phyloP scores from a whole-genome alignment of 1,284 basidiomycete species.

The Cerrena zonata region DNA sequence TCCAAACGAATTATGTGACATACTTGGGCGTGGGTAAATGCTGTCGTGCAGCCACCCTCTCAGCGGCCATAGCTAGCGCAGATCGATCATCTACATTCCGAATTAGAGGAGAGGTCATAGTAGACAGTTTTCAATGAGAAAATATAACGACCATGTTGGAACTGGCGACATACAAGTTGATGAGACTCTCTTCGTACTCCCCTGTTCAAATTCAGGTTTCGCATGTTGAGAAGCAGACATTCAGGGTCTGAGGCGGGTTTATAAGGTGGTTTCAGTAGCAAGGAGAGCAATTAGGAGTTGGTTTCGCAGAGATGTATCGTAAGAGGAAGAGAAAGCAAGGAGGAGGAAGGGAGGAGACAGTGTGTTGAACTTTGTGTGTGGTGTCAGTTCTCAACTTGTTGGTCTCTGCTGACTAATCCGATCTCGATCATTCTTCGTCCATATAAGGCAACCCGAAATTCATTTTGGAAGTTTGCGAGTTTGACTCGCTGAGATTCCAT shows the following conservation, averaged over 20 bases:
- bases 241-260: neutral
- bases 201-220: neutral
- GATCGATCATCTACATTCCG: neutral
- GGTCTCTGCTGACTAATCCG: neutral
- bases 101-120: too few relatives aligned
- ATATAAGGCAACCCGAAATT: neutral
- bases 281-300: neutral
- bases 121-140: too few relatives aligned
- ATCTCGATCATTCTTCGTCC: neutral
- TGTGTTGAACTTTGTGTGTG: neutral
- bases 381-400: neutral
- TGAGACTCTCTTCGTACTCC: neutral
- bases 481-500: too few relatives aligned
- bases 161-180: neutral
- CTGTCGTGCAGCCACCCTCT: constrained; percentile 1
- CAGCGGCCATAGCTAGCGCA: neutral
- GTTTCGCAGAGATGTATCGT: neutral
- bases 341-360: neutral
- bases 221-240: neutral
- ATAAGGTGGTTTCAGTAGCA: too few relatives aligned
- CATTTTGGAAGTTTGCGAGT: too few relatives aligned
- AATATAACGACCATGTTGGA: neutral
- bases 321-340: neutral
- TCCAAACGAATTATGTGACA: too few relatives aligned
- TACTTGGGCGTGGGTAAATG: constrained; percentile 2